Base-by-base conservation (phyloP, 2,329 filamentous ascomycete genomes). In the Verticillium klebahnii region DNA sequence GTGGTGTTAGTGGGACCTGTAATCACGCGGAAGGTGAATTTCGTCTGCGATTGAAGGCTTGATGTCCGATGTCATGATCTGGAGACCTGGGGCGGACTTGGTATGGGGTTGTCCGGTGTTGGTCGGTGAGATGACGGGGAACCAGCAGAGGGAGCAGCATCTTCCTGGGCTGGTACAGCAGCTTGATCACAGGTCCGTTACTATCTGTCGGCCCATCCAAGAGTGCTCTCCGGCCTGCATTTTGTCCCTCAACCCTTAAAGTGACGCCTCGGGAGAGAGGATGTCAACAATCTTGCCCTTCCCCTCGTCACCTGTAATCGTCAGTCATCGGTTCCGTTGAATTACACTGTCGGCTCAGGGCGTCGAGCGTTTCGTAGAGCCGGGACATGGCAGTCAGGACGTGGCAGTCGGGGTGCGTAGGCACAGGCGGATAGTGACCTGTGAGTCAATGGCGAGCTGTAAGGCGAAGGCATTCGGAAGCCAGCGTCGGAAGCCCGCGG, bases 271-370 rank as follows among this genome's bases (percentile, higher is more conserved):
- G 29, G 57, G 40, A 19, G 57, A 32, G 39, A 59, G 40, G 39
- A 59, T 59, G 39, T 59, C 57, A 29, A 52, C 40, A 52, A 59
- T 50, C 40, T 59, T 59, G 37, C 57, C 57, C 31, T 59, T 59
- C 6, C 37, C 56, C 56, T 58, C 56, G 32, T 58, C 56, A 45
- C 36, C 40, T 59, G n/a, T 6, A 52, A n/a, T 12, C 23, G 17
- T 52, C 15, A 59, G 31, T 25, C 39, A n/a, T 6, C 37, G 8
- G 4, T 19, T 58, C 14, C 34, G 19, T 23, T 31, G 7, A 15
- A 19, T 3, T 11, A 11, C 19, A 14, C 56, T 15, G 15, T 25
- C 56, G 11, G 32, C 12, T 15, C 9, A 14, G 17, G 19, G 32
- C 7, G n/a, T 14, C 12, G 31, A 23, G 23, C 23, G 29, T 17